Percentiles rank a stretch among this genome's conserved stretches.
These are phyloP conservation scores for Ophiocordyceps sinensis DNA, from an alignment of 2,329 filamentous ascomycete species.

Conservation along the genomic window DNA sequence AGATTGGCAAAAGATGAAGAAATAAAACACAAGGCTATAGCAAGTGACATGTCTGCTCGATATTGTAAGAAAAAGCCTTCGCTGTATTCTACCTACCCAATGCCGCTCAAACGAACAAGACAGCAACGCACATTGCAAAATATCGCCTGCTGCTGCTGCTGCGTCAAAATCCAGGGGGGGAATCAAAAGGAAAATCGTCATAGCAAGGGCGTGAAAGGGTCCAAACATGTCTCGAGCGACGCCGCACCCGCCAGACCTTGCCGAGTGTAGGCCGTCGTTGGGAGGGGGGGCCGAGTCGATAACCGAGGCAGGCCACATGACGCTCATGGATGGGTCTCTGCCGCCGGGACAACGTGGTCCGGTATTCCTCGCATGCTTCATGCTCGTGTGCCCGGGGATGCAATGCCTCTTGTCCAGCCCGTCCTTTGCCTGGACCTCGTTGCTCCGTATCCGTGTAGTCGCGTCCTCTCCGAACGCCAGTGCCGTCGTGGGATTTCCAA, in stretches of 20 bases:
- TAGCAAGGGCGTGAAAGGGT: not conserved
- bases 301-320: not conserved
- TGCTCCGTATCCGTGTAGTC: no score
- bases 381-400: no score
- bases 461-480: no score
- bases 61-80: not conserved
- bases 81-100: conserved; percentile 1
- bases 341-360: not conserved
- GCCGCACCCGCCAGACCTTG: not conserved
- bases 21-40: no score
- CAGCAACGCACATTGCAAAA: not conserved
- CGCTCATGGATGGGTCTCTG: not conserved
- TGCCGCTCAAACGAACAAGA: conserved; percentile 1
- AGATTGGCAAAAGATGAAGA: no score
- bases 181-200: not conserved
- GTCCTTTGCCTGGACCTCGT: no score
- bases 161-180: not conserved
- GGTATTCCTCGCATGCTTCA: no score
- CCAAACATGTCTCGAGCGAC: not conserved
- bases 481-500: no score
- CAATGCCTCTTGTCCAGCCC: no score
- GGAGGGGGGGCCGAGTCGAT: not conserved
- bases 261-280: not conserved
- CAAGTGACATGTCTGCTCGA: no score
- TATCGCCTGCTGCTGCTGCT: not conserved